Evolutionary conservation across 352 stramenopile genomes (phyloP), one percentile per base, ranked within the genome.

Genomic region (Pythium pectinolyticum): DNA sequence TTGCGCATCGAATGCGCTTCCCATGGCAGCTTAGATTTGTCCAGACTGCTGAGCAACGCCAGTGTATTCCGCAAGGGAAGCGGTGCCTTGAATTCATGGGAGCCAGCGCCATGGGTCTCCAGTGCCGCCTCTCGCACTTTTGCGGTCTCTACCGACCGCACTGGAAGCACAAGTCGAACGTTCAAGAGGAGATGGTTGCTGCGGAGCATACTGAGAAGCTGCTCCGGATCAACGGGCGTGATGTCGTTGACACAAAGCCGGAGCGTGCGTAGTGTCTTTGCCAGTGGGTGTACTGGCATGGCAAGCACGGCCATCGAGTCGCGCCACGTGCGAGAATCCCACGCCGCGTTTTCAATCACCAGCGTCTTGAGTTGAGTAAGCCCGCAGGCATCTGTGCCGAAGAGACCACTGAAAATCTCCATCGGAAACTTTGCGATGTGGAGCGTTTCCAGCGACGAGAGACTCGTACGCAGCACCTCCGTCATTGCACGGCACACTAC

Each of bases 301-400:
- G n/a, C 22, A 8, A 65, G 31, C 5, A 40, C 37, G 0, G 15
- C 7, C 27, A 52, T 58, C 7, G 43, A 19, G 2, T 22, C 35
- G 17, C 20, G 19, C 58, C 58, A 65, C 5, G 35, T n/a, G 4
- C 28, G 31, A 3, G 15, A 19, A 5, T 58, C 27, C 20, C 25
- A 59, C 1, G 24, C 49, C 27, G 39, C 27, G 17, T 65, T 37
- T 17, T 45, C 34, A 17, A 65, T 25, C 5, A 59, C 22, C 0
- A 65, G 28, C 27, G 37, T 47, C n/a, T 30, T 22, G n/a, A 65
- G 47, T 17, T 59, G 43, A 12, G 25, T 9, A 8, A 63, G 2
- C 8, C 39, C 58, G 5, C 50, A 32, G 24, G 58, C 49, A 17
- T 46, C 22, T 2, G n/a, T 17, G 1, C 11, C 25, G 8, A 58